Evolutionary conservation across 208 protist genomes (phyloP).

Genomic region (Zelonia costaricensis): DNA sequence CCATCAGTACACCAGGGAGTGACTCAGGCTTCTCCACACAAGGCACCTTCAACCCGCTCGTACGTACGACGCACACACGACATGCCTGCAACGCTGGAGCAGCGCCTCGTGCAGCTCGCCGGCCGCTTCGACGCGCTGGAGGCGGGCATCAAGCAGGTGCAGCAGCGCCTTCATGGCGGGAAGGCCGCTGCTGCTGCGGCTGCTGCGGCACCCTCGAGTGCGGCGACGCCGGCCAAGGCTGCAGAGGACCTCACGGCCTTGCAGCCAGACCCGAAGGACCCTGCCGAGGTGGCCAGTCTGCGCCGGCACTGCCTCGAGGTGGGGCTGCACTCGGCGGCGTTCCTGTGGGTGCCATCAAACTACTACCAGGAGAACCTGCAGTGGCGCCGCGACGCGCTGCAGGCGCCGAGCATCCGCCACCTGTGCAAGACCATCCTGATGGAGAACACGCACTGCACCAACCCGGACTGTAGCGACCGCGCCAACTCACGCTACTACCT

Average conservation of each 20-base stretch:
- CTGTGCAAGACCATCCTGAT: slow-evolving; percentile 94
- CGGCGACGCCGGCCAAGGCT: slow-evolving; percentile 2
- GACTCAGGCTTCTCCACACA: too few relatives aligned
- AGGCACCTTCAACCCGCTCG: too few relatives aligned
- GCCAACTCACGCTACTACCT: slow-evolving; percentile 87
- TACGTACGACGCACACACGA: too few relatives aligned
- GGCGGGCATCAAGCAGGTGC: slow-evolving; percentile 20
- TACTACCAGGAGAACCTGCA: slow-evolving; percentile 87
- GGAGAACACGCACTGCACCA: slow-evolving; percentile 91
- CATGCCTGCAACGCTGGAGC: slow-evolving; percentile 14
- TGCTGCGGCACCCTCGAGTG: neutral
- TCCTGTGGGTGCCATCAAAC: slow-evolving; percentile 85
- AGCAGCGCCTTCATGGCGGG: slow-evolving; percentile 17
- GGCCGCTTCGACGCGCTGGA: slow-evolving; percentile 54
- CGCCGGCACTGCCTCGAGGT: slow-evolving; percentile 49
- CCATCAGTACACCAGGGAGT: too few relatives aligned
- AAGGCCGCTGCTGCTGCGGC: too few relatives aligned
- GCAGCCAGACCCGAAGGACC: slow-evolving; percentile 64
- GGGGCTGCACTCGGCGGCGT: slow-evolving; percentile 53
- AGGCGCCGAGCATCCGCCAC: slow-evolving; percentile 71
- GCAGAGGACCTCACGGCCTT: slow-evolving; percentile 33
- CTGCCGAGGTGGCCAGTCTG: slow-evolving; percentile 61
- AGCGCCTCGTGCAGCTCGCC: slow-evolving; percentile 40
- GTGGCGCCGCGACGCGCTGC: slow-evolving; percentile 80
- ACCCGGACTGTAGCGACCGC: slow-evolving; percentile 55